Percentiles rank a stretch among this genome's conserved stretches.
These are phyloP conservation scores for Lactarius trivialis DNA, from an alignment of 768 basidiomycete genomes.

Conservation along the genomic window DNA sequence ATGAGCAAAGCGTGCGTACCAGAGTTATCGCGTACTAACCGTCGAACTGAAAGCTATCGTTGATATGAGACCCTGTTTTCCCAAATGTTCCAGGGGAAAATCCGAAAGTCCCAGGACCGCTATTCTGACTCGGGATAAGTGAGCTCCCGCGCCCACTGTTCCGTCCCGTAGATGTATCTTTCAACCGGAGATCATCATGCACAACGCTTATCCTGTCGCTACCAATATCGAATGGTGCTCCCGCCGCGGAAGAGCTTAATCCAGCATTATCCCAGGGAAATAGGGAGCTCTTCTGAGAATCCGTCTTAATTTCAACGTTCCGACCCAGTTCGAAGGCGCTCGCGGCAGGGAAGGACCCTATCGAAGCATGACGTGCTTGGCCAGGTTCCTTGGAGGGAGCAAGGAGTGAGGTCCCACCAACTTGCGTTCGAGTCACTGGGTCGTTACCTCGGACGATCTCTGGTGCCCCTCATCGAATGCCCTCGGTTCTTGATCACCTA, in stretches of 20 bases:
- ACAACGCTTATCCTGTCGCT: conserved; percentile 46
- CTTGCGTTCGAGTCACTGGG: conserved; percentile 1
- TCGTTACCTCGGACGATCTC: conserved; percentile 55
- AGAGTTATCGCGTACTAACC: conserved; percentile 36
- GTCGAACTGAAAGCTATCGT: conserved; percentile 62
- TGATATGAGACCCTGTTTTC: conserved; percentile 34
- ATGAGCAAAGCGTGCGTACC: conserved; percentile 11
- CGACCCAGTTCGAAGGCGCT: conserved; percentile 41
- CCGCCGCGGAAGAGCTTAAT: conserved; percentile 48
- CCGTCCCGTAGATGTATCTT: conserved; percentile 39
- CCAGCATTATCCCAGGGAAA: conserved; percentile 84
- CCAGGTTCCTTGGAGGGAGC: conserved; percentile 66
- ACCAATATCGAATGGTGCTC: conserved; percentile 31
- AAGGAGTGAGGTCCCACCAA: background rate
- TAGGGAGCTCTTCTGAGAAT: conserved; percentile 61
- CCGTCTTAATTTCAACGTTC: conserved; percentile 34
- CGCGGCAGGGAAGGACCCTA: conserved; percentile 45
- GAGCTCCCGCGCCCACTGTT: conserved; percentile 54
- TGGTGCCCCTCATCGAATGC: conserved; percentile 27
- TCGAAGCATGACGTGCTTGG: conserved; percentile 70
- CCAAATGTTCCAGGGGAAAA: conserved; percentile 47
- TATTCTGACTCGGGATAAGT: conserved; percentile 28
- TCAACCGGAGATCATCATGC: conserved; percentile 45
- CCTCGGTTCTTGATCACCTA: background rate
- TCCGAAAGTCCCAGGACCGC: conserved; percentile 31